Conservation (phyloP, 306 rosid species). For the Vicia villosa region DNA sequence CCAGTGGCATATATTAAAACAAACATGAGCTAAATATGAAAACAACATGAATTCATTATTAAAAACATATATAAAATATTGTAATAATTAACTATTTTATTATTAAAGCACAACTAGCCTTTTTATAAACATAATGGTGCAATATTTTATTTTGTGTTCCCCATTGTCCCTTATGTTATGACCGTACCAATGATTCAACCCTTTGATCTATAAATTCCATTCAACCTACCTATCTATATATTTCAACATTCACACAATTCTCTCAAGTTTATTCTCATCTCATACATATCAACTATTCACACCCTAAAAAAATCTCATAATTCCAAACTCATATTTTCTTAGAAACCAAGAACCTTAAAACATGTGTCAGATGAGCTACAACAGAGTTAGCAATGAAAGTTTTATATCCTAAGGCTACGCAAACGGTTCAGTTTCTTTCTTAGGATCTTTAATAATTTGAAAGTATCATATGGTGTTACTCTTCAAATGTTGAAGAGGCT, state of each 20-base stretch:
- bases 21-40: too few species aligned
- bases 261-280: slow-evolving; percentile 18
- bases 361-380: slow-evolving; percentile 55
- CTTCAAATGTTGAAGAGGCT: slow-evolving; percentile 42
- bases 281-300: slow-evolving; percentile 30
- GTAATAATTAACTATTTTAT: too few species aligned
- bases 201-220: slow-evolving; percentile 2
- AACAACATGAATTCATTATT: too few species aligned
- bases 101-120: too few species aligned
- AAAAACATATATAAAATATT: too few species aligned
- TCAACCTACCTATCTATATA: neutral
- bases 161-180: slow-evolving; percentile 34
- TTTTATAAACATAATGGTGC: too few species aligned
- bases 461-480: slow-evolving; percentile 48
- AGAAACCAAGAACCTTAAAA: neutral
- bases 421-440: slow-evolving; percentile 53
- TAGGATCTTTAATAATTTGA: slow-evolving; percentile 46
- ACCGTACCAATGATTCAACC: slow-evolving; percentile 36
- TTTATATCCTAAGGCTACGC: slow-evolving; percentile 42
- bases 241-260: slow-evolving; percentile 13
- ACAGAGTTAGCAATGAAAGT: slow-evolving; percentile 45
- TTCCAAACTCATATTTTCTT: slow-evolving; percentile 27
- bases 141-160: slow-evolving; percentile 30
- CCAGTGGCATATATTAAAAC: too few species aligned
- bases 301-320: neutral